A percentile compares a stretch with the other conserved stretches of the same genome.
These are phyloP conservation scores for Naganishia vaughanmartiniae DNA, from an alignment of 768 basidiomycete species.

Conservation along the genomic window DNA sequence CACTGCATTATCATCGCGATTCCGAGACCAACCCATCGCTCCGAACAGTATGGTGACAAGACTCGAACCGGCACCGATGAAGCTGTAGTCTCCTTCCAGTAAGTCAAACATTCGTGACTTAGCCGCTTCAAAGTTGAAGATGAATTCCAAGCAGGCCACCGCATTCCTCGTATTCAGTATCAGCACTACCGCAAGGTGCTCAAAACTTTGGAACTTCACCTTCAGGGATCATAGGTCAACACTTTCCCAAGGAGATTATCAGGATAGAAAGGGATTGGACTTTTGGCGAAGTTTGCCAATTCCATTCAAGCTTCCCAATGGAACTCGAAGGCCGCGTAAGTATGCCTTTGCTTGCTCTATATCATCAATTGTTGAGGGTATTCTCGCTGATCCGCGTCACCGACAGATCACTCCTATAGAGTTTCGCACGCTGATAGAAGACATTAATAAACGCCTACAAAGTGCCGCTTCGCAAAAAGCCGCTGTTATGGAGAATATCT, in stretches of 20 bases:
- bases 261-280: slow-evolving; percentile 89
- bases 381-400: background rate
- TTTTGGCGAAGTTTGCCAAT: slow-evolving; percentile 85
- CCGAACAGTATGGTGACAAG: background rate
- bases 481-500: slow-evolving; percentile 71
- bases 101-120: background rate
- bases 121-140: background rate
- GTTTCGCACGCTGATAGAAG: slow-evolving; percentile 84
- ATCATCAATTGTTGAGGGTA: background rate
- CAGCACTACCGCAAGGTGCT: slow-evolving; percentile 37
- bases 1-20: background rate
- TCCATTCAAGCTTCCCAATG: slow-evolving; percentile 80
- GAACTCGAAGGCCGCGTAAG: slow-evolving; percentile 90
- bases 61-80: background rate
- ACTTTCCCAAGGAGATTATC: slow-evolving; percentile 87
- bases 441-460: slow-evolving; percentile 82
- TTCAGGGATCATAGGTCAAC: slow-evolving; percentile 78
- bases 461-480: slow-evolving; percentile 75
- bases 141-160: slow-evolving; percentile 30
- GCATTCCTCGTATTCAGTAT: slow-evolving; percentile 42
- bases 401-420: slow-evolving; percentile 81
- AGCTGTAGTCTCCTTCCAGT: background rate
- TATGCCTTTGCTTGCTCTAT: slow-evolving; percentile 16
- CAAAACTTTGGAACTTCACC: slow-evolving; percentile 68
- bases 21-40: background rate